A percentile compares a stretch with the other conserved stretches of the same genome.
These are phyloP conservation scores for Fusarium heterosporum DNA, from an alignment of 2,329 filamentous ascomycete genomes.

Conservation along the genomic window DNA sequence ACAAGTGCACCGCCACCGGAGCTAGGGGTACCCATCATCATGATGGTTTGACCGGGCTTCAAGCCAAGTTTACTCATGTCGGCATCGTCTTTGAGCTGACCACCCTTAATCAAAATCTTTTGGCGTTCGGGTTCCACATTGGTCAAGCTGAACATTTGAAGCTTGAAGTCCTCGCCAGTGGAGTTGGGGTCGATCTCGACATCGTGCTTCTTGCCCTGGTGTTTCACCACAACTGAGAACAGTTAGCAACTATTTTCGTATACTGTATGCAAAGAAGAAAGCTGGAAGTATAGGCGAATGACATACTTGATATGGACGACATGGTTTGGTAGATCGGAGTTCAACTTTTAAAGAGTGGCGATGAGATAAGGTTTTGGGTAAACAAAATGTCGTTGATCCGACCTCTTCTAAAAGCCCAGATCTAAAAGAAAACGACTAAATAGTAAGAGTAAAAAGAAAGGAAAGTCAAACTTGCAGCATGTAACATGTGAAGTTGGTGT, in stretches of 20 bases:
- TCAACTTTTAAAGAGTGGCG: constrained; percentile 9
- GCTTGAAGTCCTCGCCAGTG: constrained; percentile 93
- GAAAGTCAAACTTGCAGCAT: background rate
- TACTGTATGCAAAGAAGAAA: background rate
- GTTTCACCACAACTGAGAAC: constrained; percentile 84
- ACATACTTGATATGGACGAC: constrained; percentile 67
- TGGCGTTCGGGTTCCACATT: constrained; percentile 96
- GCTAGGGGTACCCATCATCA: constrained; percentile 95
- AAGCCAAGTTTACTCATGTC: constrained; percentile 85
- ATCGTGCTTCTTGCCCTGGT: constrained; percentile 94
- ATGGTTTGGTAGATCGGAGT: constrained; percentile 54
- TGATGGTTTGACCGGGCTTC: constrained; percentile 87
- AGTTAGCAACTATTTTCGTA: constrained; percentile 31
- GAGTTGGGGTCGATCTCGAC: constrained; percentile 88
- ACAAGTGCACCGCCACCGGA: constrained; percentile 70
- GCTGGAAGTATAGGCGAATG: constrained; percentile 25
- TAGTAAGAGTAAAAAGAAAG: constrained; percentile 1
- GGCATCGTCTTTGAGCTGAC: constrained; percentile 95
- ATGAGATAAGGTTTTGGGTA: background rate
- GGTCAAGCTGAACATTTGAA: constrained; percentile 93
- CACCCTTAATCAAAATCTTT: constrained; percentile 94
- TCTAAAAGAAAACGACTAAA: constrained; percentile 7
- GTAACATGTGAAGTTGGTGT: constrained; percentile 2
- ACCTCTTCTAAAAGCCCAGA: background rate
- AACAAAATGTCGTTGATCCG: background rate